A percentile compares a stretch with the other conserved stretches of the same genome.
Evolutionary conservation across 139 green algal genomes (phyloP).

Genomic region (Chlorella vulgaris): DNA sequence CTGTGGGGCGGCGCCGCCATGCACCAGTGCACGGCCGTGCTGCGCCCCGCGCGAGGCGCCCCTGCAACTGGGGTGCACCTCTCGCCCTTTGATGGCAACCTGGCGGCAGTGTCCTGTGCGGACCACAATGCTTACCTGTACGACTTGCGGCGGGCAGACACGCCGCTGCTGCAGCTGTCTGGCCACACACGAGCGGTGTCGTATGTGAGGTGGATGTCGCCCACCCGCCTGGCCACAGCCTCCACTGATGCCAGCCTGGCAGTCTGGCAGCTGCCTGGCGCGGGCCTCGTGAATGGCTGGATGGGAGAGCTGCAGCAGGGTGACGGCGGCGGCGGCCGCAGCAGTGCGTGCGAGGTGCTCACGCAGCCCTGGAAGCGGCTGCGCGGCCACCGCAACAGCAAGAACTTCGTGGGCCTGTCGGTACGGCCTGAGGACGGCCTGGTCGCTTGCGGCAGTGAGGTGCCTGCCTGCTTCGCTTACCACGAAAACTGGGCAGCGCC

Average conservation of each 20-base stretch:
- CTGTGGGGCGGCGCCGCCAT: slow-evolving; percentile 74
- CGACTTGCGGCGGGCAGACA: slow-evolving; percentile 61
- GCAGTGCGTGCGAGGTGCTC: neutral
- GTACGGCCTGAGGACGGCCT: slow-evolving; percentile 67
- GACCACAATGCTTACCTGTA: slow-evolving; percentile 80
- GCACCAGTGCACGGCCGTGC: slow-evolving; percentile 12
- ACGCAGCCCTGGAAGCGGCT: slow-evolving; percentile 29
- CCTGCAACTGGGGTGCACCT: slow-evolving; percentile 81
- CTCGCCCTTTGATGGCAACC: slow-evolving; percentile 61
- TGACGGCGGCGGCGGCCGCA: too few relatives aligned
- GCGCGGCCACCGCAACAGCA: slow-evolving; percentile 83
- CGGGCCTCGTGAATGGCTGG: too few relatives aligned
- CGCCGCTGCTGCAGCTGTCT: slow-evolving; percentile 53
- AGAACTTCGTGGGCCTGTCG: slow-evolving; percentile 92
- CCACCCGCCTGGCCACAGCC: slow-evolving; percentile 68
- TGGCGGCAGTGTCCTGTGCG: slow-evolving; percentile 77
- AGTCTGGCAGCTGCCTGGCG: slow-evolving; percentile 62
- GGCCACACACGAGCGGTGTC: slow-evolving; percentile 73
- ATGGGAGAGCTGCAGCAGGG: too few relatives aligned
- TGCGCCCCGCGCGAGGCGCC: slow-evolving; percentile 35
- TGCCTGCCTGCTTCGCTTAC: slow-evolving; percentile 35
- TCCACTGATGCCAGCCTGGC: slow-evolving; percentile 82
- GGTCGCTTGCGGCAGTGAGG: slow-evolving; percentile 82
- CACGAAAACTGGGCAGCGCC: slow-evolving; percentile 31
- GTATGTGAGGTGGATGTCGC: slow-evolving; percentile 81